phyloP scores from a whole-genome alignment of 2,329 filamentous ascomycete genomes.

The Eurotiales sp. region DNA sequence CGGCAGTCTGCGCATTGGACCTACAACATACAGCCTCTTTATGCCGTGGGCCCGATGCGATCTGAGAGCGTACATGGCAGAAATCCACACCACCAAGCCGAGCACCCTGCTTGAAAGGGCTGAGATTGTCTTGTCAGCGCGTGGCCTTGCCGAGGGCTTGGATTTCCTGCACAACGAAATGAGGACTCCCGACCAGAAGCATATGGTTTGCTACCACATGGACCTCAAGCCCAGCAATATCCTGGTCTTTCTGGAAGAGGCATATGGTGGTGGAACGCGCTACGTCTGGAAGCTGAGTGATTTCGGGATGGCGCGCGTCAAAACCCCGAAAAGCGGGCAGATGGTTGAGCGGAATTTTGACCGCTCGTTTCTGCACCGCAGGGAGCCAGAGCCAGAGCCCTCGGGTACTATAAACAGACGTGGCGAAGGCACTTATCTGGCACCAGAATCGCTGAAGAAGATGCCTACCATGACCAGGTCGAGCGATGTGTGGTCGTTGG shows the following conservation, averaged over 20 bases:
- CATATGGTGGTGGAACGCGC: slow-evolving; percentile 18
- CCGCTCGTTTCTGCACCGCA: slow-evolving; percentile 24
- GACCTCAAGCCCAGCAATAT: slow-evolving; percentile 40
- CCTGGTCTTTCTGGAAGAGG: slow-evolving; percentile 21
- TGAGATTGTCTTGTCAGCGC: slow-evolving; percentile 25
- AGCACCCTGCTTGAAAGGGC: slow-evolving; percentile 20
- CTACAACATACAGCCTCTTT: slow-evolving; percentile 36
- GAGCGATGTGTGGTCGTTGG: slow-evolving; percentile 42
- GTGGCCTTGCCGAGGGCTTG: slow-evolving; percentile 33
- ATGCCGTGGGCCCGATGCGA: slow-evolving; percentile 40
- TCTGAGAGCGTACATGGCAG: slow-evolving; percentile 35
- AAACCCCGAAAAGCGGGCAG: slow-evolving; percentile 21
- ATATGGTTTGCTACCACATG: slow-evolving; percentile 40
- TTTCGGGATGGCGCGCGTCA: slow-evolving; percentile 41
- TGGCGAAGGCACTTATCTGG: slow-evolving; percentile 35
- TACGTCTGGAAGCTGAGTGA: slow-evolving; percentile 41
- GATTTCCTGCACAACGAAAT: slow-evolving; percentile 39
- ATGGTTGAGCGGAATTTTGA: slow-evolving; percentile 20
- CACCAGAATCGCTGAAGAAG: slow-evolving; percentile 29
- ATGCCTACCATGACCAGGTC: slow-evolving; percentile 29
- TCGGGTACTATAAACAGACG: slow-evolving; percentile 25
- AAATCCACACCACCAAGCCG: slow-evolving; percentile 17
- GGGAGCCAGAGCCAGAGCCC: slow-evolving; percentile 13
- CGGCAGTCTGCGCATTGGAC: slow-evolving; percentile 32
- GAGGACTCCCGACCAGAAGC: slow-evolving; percentile 22